Conservation (phyloP, 306 rosid species). For the Dalbergia oliveri region DNA sequence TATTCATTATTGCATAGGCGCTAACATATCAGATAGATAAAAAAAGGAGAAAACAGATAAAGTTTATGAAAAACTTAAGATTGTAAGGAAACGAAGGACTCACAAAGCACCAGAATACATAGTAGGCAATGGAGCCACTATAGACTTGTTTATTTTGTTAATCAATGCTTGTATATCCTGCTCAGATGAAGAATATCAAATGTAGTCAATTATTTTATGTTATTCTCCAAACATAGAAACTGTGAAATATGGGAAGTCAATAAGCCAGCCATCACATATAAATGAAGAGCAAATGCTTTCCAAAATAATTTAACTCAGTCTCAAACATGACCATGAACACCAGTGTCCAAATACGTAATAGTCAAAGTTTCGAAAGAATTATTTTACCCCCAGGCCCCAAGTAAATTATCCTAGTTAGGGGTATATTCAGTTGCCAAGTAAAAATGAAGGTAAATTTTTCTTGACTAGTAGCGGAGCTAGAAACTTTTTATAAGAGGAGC, state of each 20-base stretch:
- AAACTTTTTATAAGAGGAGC: too few species aligned
- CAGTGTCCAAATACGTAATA: neutral
- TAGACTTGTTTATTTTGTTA: constrained; percentile 90
- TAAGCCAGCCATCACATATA: constrained; percentile 8
- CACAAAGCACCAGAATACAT: constrained; percentile 89
- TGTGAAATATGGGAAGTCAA: constrained; percentile 17
- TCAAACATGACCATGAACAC: constrained; percentile 7
- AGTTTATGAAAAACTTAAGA: constrained; percentile 22
- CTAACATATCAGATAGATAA: constrained; percentile 8
- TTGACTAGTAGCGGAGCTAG: too few species aligned
- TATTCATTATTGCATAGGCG: constrained; percentile 9
- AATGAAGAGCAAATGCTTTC: constrained; percentile 28
- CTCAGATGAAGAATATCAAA: constrained; percentile 43
- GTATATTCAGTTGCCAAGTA: too few species aligned
- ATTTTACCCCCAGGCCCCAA: neutral
- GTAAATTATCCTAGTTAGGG: neutral
- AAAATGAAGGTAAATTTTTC: too few species aligned
- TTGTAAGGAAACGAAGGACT: constrained; percentile 51
- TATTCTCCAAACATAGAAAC: constrained; percentile 22
- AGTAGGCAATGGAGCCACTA: constrained; percentile 96
- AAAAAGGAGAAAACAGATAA: neutral
- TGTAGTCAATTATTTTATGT: constrained; percentile 6
- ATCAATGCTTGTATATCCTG: constrained; percentile 98
- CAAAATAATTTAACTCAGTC: constrained; percentile 29
- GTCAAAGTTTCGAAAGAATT: constrained; percentile 7